Conservation (phyloP, 768 basidiomycete species). For the Amanita rubescens region DNA sequence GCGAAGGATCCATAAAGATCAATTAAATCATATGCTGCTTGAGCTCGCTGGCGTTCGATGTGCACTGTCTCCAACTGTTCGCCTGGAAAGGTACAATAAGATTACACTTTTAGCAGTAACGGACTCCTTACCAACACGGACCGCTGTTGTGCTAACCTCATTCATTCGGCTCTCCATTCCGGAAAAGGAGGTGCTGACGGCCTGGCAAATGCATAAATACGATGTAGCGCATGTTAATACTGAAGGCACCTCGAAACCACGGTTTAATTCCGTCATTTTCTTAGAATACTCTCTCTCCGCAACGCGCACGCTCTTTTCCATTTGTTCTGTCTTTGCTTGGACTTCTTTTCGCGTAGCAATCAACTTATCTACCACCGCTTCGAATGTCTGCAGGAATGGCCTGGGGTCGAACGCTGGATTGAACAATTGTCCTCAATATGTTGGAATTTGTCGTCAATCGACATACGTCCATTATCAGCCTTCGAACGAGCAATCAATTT, state of each 20-base stretch:
- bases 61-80: slow-evolving; percentile 96
- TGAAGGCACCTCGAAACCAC: slow-evolving; percentile 79
- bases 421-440: slow-evolving; percentile 2
- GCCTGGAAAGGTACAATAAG: slow-evolving; percentile 36
- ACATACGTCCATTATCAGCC: slow-evolving; percentile 68
- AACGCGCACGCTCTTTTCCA: slow-evolving; percentile 85
- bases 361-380: slow-evolving; percentile 82
- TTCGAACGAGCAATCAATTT: slow-evolving; percentile 84
- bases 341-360: slow-evolving; percentile 86
- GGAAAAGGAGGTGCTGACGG: slow-evolving; percentile 80
- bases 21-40: slow-evolving; percentile 90
- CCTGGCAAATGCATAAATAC: slow-evolving; percentile 35
- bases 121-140: slow-evolving; percentile 70
- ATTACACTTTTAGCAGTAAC: neutral
- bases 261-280: slow-evolving; percentile 88
- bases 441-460: neutral
- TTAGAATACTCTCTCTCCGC: slow-evolving; percentile 92
- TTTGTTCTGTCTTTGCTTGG: slow-evolving; percentile 81
- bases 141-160: slow-evolving; percentile 88
- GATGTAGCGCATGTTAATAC: neutral
- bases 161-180: slow-evolving; percentile 89
- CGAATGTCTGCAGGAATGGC: slow-evolving; percentile 89
- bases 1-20: slow-evolving; percentile 93
- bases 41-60: slow-evolving; percentile 84
- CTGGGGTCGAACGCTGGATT: slow-evolving; percentile 83